Conservation (phyloP, 2,329 filamentous ascomycete species). For the Colletotrichum lini region DNA sequence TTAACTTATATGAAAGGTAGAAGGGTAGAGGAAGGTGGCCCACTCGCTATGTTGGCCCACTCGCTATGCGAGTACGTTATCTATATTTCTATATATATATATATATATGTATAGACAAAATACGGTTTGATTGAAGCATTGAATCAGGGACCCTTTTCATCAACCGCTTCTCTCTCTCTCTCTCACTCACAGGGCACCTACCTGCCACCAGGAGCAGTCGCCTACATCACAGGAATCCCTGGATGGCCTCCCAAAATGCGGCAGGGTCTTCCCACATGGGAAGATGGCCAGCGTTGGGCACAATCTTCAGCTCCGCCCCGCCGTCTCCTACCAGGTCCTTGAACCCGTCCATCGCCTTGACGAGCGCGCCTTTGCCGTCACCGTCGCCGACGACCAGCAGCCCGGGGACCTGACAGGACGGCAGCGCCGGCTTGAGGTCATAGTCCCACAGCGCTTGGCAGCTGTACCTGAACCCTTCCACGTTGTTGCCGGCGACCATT, state of each 20-base stretch:
- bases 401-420: conserved; percentile 68
- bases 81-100: too few relatives aligned
- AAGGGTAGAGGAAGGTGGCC: too few relatives aligned
- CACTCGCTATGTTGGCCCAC: too few relatives aligned
- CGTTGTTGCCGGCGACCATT: conserved; percentile 78
- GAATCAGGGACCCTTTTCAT: too few relatives aligned
- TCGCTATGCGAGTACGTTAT: too few relatives aligned
- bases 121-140: conserved; percentile 11
- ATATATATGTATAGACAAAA: too few relatives aligned
- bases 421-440: conserved; percentile 73
- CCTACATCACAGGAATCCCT: conserved; percentile 65
- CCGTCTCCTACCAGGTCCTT: conserved; percentile 67
- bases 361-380: conserved; percentile 79
- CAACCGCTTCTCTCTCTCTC: too few relatives aligned
- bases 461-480: conserved; percentile 77
- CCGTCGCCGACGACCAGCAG: conserved; percentile 80
- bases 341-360: conserved; percentile 85
- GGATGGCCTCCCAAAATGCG: conserved; percentile 76
- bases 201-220: not conserved
- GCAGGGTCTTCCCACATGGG: conserved; percentile 85
- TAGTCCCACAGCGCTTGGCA: conserved; percentile 82
- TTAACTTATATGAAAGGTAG: too few relatives aligned
- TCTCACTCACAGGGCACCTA: too few relatives aligned
- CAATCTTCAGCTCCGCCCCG: conserved; percentile 72
- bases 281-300: conserved; percentile 82